Conservation (phyloP, 148 eudicot genomes). For the Fagopyrum esculentum region DNA sequence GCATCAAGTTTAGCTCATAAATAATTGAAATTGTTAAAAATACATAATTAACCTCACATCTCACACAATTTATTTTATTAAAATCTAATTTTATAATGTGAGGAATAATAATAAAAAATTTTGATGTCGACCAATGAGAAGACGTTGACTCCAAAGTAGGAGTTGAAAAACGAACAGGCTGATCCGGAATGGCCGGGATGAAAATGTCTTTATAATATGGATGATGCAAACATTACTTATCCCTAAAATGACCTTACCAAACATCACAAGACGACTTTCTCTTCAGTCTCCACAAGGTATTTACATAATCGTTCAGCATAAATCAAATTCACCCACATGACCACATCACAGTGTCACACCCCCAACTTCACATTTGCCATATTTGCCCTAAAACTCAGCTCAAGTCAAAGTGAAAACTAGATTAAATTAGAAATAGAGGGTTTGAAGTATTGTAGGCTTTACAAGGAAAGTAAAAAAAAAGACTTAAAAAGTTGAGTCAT, state of each 20-base stretch:
- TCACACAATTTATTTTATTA: too few relatives aligned
- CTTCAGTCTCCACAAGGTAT: neutral
- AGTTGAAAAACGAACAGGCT: too few relatives aligned
- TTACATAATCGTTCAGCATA: conserved; percentile 3
- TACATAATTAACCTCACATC: too few relatives aligned
- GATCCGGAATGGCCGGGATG: too few relatives aligned
- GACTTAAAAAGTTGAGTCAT: neutral
- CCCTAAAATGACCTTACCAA: neutral
- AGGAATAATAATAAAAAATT: too few relatives aligned
- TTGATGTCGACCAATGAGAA: too few relatives aligned
- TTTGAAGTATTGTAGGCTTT: neutral
- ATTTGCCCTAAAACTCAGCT: conserved; percentile 7
- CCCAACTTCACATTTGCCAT: conserved; percentile 3
- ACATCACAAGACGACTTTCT: neutral
- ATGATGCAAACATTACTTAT: too few relatives aligned
- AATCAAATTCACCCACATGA: neutral
- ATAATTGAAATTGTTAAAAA: too few relatives aligned
- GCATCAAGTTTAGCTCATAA: too few relatives aligned
- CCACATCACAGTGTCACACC: neutral
- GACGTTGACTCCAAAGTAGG: too few relatives aligned
- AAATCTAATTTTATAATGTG: too few relatives aligned
- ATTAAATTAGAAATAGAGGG: conserved; percentile 4
- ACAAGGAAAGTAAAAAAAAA: neutral
- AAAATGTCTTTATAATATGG: too few relatives aligned
- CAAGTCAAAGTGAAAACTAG: neutral